Base-by-base conservation (phyloP, 2,329 filamentous ascomycete genomes). In the Cucurbitaria berberidis region DNA sequence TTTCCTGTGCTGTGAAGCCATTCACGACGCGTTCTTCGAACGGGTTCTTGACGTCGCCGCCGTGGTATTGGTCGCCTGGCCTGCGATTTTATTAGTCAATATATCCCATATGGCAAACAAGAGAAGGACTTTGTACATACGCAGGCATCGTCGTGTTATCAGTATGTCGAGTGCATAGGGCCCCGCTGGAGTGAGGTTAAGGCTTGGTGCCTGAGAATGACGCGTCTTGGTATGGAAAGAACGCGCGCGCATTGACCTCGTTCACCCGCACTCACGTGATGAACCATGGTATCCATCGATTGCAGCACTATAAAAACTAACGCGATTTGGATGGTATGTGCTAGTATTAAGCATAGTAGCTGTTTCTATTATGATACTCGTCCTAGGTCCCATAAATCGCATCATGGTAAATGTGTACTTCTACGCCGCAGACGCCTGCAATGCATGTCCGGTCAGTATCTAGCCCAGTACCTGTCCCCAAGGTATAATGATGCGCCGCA, bases 1-100 rank as follows among this genome's bases (percentile, higher is more conserved):
- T 93, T 73, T 99, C 89, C 63, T 86, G 82, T n/a, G 93, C 91
- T 0, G 92, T 96, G 79, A 91, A 99, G 70, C 90, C 86, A 46
- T 84, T 88, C 26, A 96, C 83, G 36, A 85, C 85, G 44, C 83
- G 85, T 69, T 93, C 89, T 73, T 91, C 87, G 75, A 95, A 99
- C 7, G 93, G 93, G 70, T 97, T 98, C 57, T 76, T 74, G 49
- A 77, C 73, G 58, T 70, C 62, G 57, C 59, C 62, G 57, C 66
- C 65, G 42, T 59, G 57, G 61, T 75, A 73, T 48, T 76, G 74
- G 40, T 74, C 73, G 67, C 74, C 74, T 47, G 70, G 73, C 44
- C 74, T 76, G 57, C 43, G 32, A 34, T 15, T 34, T 18, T 26
- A 41, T 73, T 51, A 74, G 66, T 26, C 26, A 18, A 13, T 15